Evolutionary conservation across 2,329 filamentous ascomycete species (phyloP), one percentile per base, ranked within the genome.

Genomic region (Xylaria polymorpha): DNA sequence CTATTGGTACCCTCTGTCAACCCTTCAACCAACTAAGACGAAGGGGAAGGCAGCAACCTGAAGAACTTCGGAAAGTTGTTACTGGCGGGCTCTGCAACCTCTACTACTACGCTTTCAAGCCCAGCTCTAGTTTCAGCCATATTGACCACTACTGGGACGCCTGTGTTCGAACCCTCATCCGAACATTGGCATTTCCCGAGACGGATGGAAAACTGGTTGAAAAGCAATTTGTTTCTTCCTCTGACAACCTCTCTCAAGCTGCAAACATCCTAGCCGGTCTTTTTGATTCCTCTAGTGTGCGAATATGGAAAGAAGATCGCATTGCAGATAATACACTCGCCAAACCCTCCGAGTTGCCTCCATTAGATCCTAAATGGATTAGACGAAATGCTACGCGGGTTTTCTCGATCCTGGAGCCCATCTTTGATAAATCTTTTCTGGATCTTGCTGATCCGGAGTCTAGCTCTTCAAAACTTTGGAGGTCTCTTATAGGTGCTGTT

Each of bases 281-380:
- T 1, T 85, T 95, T 69, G 87, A 91, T 74, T 83, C 84, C 46
- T 86, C 82, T 68, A 83, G 85, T 10, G 81, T 84, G 57, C 80
- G 90, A 69, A 79, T 90, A 4, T 98, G 94, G 94, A 90, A 88
- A 63, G 90, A 92, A 72, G 89, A 92, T 70, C 90, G 90, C 61
- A 90, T 93, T 10, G 84, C 89, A 67, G 88, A 91, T 22, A 80
- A 81, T 18, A 82, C 87, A 3, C 80, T 90, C 39, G 81, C 89
- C 62, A 86, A 84, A 61, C 85, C 90, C 0, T 88, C 90, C n/a
- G 94, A 98, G 68, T 83, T 99, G n/a, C 92, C 94, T 6, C 84
- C 90, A 7, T 83, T 98, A 7, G 94, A 98, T 75, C 85, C 92
- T 4, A 94, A 92, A 83, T 99, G 96, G 96, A 85, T 97, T 14